phyloP scores from a whole-genome alignment of 768 basidiomycete genomes.

The Termitomyces sp. region DNA sequence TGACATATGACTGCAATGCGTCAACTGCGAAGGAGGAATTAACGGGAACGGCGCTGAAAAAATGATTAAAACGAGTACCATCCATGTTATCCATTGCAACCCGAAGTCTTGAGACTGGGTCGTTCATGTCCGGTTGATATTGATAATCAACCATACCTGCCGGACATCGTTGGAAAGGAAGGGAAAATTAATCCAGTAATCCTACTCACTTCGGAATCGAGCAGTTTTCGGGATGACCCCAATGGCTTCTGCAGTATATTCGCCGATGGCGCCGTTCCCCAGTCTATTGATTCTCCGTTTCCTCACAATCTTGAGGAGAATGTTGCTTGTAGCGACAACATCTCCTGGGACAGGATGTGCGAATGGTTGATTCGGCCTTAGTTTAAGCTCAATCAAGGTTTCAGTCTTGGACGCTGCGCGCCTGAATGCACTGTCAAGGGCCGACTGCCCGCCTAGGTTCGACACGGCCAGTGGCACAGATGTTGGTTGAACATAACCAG shows the following conservation, averaged over 20 bases:
- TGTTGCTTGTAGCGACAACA: conserved; percentile 68
- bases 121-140: conserved; percentile 70
- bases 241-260: conserved; percentile 70
- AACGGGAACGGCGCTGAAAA: background rate
- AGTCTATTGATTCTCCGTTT: conserved; percentile 48
- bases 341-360: conserved; percentile 85
- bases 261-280: conserved; percentile 43
- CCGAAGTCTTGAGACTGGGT: conserved; percentile 68
- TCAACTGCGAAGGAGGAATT: conserved; percentile 51
- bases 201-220: conserved; percentile 79
- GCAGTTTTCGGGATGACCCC: conserved; percentile 81
- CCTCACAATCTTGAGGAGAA: conserved; percentile 83
- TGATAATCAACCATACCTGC: conserved; percentile 94
- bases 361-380: conserved; percentile 73
- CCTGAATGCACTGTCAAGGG: conserved; percentile 75
- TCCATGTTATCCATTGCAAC: conserved; percentile 77
- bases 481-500: conserved; percentile 69
- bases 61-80: conserved; percentile 43
- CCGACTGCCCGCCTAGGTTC: conserved; percentile 65
- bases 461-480: conserved; percentile 62
- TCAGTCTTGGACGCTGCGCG: conserved; percentile 60
- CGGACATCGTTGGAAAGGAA: background rate
- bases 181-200: background rate
- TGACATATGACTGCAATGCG: conserved; percentile 62
- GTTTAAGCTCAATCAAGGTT: conserved; percentile 68